These are phyloP conservation scores for Pyrus betulifolia DNA, from an alignment of 306 rosid species.

Conservation along the genomic window DNA sequence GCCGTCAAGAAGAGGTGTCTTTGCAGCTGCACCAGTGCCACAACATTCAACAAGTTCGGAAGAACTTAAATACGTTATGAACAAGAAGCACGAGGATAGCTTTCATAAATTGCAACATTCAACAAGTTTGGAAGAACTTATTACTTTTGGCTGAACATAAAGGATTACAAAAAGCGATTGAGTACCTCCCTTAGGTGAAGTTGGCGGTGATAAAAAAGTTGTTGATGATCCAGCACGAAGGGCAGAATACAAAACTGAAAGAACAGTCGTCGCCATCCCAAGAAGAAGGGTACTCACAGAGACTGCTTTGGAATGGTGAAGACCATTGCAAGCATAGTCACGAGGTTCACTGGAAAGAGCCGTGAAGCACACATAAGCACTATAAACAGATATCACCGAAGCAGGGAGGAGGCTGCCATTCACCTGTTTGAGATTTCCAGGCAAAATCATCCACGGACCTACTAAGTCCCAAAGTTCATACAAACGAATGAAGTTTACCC, in stretches of 20 bases:
- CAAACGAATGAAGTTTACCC: not conserved
- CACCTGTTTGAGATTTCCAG: constrained; percentile 49
- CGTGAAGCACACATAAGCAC: constrained; percentile 88
- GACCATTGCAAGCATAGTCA: constrained; percentile 81
- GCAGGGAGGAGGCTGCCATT: constrained; percentile 97
- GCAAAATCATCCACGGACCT: not conserved
- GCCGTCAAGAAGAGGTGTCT: constrained; percentile 60
- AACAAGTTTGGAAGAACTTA: no score
- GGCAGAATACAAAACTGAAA: constrained; percentile 89
- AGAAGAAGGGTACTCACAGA: constrained; percentile 61
- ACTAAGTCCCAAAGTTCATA: no score
- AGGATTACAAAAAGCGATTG: not conserved
- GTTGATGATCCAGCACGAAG: constrained; percentile 95
- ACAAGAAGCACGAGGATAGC: not conserved
- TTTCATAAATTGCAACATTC: not conserved
- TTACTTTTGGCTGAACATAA: not conserved
- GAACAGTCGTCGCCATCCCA: constrained; percentile 82
- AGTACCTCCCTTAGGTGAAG: constrained; percentile 74
- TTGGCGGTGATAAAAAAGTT: constrained; percentile 76
- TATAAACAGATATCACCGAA: constrained; percentile 78
- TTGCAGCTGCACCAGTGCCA: constrained; percentile 31
- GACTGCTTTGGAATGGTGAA: constrained; percentile 65
- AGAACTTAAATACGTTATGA: not conserved
- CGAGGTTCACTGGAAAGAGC: constrained; percentile 89
- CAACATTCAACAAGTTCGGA: not conserved